Evolutionary conservation across 139 green algal species (phyloP).

Genomic region (Volvox reticuliferus): DNA sequence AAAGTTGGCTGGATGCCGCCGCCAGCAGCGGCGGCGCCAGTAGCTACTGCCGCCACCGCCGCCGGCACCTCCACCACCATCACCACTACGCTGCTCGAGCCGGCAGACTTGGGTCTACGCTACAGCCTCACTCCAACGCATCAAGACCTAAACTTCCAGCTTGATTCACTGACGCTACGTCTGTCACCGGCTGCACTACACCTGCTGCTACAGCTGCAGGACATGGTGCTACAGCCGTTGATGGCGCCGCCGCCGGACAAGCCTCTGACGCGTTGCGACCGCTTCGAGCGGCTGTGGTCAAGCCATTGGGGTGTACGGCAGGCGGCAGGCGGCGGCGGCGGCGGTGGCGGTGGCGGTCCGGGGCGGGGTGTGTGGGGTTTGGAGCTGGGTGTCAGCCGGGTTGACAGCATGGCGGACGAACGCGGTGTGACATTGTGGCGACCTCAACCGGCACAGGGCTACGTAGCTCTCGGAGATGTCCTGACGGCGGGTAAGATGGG

Average conservation of each 20-base stretch:
- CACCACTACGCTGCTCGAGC: constrained; percentile 54
- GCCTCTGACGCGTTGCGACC: constrained; percentile 68
- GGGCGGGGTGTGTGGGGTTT: neutral
- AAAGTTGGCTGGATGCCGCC: too few relatives aligned
- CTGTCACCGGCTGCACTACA: constrained; percentile 81
- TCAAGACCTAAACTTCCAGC: constrained; percentile 66
- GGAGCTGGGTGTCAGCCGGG: constrained; percentile 47
- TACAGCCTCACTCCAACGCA: neutral
- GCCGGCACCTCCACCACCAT: constrained; percentile 19
- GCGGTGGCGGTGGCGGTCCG: neutral
- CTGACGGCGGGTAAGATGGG: constrained; percentile 58
- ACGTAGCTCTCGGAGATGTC: constrained; percentile 84
- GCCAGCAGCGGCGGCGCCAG: too few relatives aligned
- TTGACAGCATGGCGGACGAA: constrained; percentile 62
- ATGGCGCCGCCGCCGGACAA: constrained; percentile 62
- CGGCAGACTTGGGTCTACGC: constrained; percentile 50
- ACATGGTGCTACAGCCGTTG: constrained; percentile 54
- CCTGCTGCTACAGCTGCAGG: constrained; percentile 64
- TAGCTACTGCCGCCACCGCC: constrained; percentile 6
- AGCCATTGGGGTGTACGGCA: constrained; percentile 15
- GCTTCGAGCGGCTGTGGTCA: constrained; percentile 80
- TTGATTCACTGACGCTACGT: constrained; percentile 66
- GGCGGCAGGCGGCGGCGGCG: neutral
- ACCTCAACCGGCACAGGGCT: constrained; percentile 80
- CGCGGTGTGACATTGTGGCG: constrained; percentile 87